phyloP scores from a whole-genome alignment of 257 asterid genomes.

The Petrea volubilis region DNA sequence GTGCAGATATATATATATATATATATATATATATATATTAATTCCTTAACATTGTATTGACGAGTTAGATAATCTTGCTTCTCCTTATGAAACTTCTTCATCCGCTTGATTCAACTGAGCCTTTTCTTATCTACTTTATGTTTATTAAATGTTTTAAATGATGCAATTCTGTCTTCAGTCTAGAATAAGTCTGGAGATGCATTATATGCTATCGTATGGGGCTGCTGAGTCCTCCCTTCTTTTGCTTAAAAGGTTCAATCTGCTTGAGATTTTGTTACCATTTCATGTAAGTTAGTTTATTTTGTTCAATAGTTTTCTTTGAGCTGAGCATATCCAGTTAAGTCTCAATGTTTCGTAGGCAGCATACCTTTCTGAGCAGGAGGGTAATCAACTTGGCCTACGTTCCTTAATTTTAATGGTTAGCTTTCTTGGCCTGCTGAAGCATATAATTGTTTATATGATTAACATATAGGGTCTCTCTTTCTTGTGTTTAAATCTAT shows the following conservation, averaged over 20 bases:
- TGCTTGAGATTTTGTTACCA: slow-evolving; percentile 77
- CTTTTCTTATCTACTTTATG: background rate
- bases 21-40: too few relatives aligned
- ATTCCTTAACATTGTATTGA: slow-evolving; percentile 4
- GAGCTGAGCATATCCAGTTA: slow-evolving; percentile 20
- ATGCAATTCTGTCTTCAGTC: slow-evolving; percentile 47
- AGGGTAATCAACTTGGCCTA: slow-evolving; percentile 33
- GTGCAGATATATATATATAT: too few relatives aligned
- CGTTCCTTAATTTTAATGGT: slow-evolving; percentile 77
- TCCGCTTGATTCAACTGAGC: background rate
- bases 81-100: slow-evolving; percentile 1
- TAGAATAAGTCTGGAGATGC: slow-evolving; percentile 72
- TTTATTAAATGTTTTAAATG: slow-evolving; percentile 10
- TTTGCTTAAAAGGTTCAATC: slow-evolving; percentile 65
- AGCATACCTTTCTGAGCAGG: slow-evolving; percentile 63
- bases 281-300: slow-evolving; percentile 60
- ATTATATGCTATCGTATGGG: slow-evolving; percentile 93
- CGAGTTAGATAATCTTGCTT: slow-evolving; percentile 1
- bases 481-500: slow-evolving; percentile 12
- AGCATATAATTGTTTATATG: slow-evolving; percentile 2
- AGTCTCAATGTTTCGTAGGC: slow-evolving; percentile 52
- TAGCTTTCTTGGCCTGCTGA: slow-evolving; percentile 34
- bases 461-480: background rate
- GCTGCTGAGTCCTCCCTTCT: slow-evolving; percentile 87
- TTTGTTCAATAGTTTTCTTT: slow-evolving; percentile 14